Conservation (phyloP, 305 asterid species). For the Plantago lanceolata region DNA sequence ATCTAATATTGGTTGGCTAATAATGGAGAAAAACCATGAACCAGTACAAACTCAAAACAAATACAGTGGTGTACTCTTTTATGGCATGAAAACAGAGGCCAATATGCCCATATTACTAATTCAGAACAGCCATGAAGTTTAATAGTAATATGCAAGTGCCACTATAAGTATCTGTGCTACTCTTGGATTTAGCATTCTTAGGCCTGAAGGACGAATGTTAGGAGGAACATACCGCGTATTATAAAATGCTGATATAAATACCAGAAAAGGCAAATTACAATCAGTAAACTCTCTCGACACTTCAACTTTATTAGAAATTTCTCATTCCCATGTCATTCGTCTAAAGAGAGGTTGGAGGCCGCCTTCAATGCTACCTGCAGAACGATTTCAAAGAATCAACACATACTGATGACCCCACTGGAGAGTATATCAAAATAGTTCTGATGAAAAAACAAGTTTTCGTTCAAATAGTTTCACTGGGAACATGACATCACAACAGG, state of each 20-base stretch:
- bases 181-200: constrained; percentile 2
- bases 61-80: too few species aligned
- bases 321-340: constrained; percentile 4
- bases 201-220: constrained; percentile 4
- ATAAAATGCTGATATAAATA: constrained; percentile 7
- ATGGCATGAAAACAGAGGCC: background rate
- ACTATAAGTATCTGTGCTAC: constrained; percentile 20
- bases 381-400: constrained; percentile 9
- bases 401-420: background rate
- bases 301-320: constrained; percentile 21
- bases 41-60: too few species aligned
- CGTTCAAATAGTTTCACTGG: background rate
- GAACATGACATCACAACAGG: too few species aligned
- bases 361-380: constrained; percentile 24
- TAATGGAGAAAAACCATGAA: too few species aligned
- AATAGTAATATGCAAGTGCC: constrained; percentile 7
- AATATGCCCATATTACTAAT: constrained; percentile 2
- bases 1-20: too few species aligned
- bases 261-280: constrained; percentile 16
- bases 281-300: constrained; percentile 21
- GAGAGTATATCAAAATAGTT: background rate
- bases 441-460: background rate
- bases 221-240: constrained; percentile 6
- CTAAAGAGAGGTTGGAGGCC: background rate
- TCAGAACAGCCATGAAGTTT: constrained; percentile 4